These are phyloP conservation scores for Fusarium sp. DNA, from an alignment of 2,329 filamentous ascomycete species.

Conservation along the genomic window DNA sequence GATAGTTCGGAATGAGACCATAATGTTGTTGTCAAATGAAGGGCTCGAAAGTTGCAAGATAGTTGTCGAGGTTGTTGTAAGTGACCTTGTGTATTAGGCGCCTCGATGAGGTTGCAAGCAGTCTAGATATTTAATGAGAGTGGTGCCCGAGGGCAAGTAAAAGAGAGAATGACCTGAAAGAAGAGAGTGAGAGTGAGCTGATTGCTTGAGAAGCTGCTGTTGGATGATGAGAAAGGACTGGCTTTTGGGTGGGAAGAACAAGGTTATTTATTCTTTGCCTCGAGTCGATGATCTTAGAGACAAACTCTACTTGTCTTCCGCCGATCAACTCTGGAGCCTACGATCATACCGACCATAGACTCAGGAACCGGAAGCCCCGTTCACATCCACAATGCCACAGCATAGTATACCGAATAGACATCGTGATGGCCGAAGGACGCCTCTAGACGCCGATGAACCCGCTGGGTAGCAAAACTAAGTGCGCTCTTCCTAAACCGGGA, in stretches of 20 bases:
- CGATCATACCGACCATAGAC: constrained; percentile 6
- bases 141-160: constrained; percentile 34
- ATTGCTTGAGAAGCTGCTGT: constrained; percentile 45
- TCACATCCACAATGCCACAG: constrained; percentile 28
- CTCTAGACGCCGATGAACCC: constrained; percentile 11
- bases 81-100: constrained; percentile 8
- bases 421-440: constrained; percentile 12
- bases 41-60: constrained; percentile 31
- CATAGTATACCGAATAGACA: neutral
- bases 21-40: constrained; percentile 31
- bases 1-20: constrained; percentile 47
- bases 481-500: constrained; percentile 19
- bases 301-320: constrained; percentile 1
- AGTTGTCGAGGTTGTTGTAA: constrained; percentile 19
- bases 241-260: constrained; percentile 10
- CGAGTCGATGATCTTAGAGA: neutral
- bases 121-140: constrained; percentile 41
- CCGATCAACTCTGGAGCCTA: constrained; percentile 16
- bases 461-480: constrained; percentile 10
- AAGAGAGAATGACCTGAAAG: constrained; percentile 29
- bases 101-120: constrained; percentile 30
- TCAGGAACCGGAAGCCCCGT: constrained; percentile 40
- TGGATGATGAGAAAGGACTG: constrained; percentile 31
- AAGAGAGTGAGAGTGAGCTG: constrained; percentile 40
- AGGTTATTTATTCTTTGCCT: constrained; percentile 45